These are phyloP conservation scores for Scorias spongiosa DNA, from an alignment of 2,329 filamentous ascomycete genomes.

Conservation along the genomic window DNA sequence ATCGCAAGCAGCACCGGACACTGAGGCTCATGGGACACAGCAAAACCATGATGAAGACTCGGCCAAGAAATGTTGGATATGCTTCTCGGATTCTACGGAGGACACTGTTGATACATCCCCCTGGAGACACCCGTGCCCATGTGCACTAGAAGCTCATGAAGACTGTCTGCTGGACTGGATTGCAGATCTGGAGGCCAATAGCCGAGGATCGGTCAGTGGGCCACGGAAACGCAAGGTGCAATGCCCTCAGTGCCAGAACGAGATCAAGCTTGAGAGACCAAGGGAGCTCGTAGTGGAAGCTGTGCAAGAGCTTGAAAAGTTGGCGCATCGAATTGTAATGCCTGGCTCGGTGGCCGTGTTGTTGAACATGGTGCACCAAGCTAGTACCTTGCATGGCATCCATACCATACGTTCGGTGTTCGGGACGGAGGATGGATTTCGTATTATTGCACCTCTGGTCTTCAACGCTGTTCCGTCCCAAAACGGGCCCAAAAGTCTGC, in stretches of 20 bases:
- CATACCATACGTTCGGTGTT: constrained; percentile 52
- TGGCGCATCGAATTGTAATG: constrained; percentile 44
- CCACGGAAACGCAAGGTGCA: constrained; percentile 43
- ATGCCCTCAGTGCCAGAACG: constrained; percentile 80
- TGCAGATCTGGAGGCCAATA: constrained; percentile 63
- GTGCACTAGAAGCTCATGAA: constrained; percentile 82
- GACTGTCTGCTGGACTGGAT: constrained; percentile 84
- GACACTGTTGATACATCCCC: constrained; percentile 43
- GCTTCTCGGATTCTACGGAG: constrained; percentile 50
- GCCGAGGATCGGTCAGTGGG: constrained; percentile 3
- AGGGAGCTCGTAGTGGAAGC: constrained; percentile 56
- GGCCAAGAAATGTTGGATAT: constrained; percentile 51
- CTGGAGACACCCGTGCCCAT: constrained; percentile 85
- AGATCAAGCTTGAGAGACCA: constrained; percentile 62
- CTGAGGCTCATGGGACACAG: not conserved
- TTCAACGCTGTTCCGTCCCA: constrained; percentile 9
- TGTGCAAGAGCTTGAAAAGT: constrained; percentile 42
- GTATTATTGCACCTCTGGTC: constrained; percentile 33
- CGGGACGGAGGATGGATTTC: constrained; percentile 43
- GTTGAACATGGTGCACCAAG: constrained; percentile 7
- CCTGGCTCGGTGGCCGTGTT: constrained; percentile 46
- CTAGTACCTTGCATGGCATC: constrained; percentile 34
- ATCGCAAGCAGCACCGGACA: not conserved
- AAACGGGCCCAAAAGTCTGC: constrained; percentile 6
- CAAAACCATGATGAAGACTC: constrained; percentile 14